Conservation (phyloP, 495 filamentous ascomycete genomes). For the Pseudomonodictys pantanalensis region DNA sequence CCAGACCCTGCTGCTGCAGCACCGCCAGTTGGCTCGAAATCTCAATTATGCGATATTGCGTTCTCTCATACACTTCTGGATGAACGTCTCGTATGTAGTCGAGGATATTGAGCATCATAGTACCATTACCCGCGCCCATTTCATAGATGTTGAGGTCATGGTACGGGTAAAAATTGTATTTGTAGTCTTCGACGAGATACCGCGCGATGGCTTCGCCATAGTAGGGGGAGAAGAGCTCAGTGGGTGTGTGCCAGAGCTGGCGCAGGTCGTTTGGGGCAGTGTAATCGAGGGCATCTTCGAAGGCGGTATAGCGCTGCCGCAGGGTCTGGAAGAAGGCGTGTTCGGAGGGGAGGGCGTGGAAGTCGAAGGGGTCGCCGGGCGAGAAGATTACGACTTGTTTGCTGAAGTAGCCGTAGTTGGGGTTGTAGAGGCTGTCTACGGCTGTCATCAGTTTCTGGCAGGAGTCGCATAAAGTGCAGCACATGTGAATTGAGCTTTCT, state of each 20-base stretch:
- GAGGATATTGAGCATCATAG: slow-evolving; percentile 95
- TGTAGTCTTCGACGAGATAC: slow-evolving; percentile 93
- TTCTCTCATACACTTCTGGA: slow-evolving; percentile 88
- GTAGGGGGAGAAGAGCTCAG: slow-evolving; percentile 92
- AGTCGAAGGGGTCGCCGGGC: slow-evolving; percentile 89
- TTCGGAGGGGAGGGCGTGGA: slow-evolving; percentile 75
- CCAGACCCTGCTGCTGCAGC: slow-evolving; percentile 70
- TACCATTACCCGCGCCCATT: slow-evolving; percentile 96
- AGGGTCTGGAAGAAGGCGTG: slow-evolving; percentile 74
- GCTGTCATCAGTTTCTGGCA: neutral
- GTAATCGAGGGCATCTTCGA: slow-evolving; percentile 83
- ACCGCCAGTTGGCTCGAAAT: slow-evolving; percentile 77
- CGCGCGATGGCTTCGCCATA: slow-evolving; percentile 96
- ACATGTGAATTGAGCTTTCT: slow-evolving; percentile 26
- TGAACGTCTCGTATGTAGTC: slow-evolving; percentile 92
- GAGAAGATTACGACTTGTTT: slow-evolving; percentile 96
- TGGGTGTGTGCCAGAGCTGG: slow-evolving; percentile 98
- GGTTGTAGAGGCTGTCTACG: slow-evolving; percentile 95
- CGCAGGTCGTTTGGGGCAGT: slow-evolving; percentile 66
- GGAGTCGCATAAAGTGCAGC: neutral
- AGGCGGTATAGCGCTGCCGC: slow-evolving; percentile 75
- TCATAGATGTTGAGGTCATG: slow-evolving; percentile 98
- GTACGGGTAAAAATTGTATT: slow-evolving; percentile 88
- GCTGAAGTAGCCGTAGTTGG: slow-evolving; percentile 95
- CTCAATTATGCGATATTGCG: slow-evolving; percentile 92